Percentiles rank a stretch among this genome's conserved stretches.
Evolutionary conservation across 2,329 filamentous ascomycete species (phyloP).

Genomic region (Penicillium palitans): DNA sequence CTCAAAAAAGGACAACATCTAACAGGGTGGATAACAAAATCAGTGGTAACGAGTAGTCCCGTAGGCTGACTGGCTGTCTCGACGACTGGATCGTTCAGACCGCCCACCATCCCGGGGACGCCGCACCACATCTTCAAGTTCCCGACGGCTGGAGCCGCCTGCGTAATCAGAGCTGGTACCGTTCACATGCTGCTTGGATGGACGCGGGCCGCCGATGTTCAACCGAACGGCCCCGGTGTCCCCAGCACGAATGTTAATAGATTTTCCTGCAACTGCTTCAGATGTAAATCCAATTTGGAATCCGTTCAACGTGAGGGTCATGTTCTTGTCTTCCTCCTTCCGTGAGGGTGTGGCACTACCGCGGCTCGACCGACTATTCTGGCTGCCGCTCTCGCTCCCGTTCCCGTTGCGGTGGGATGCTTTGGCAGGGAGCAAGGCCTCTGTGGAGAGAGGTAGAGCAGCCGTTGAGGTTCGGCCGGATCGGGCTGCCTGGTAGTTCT

Average conservation of each 20-base stretch:
- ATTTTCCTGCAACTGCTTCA: conserved; percentile 39
- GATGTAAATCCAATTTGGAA: conserved; percentile 42
- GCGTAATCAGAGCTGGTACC: conserved; percentile 34
- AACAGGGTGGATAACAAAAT: conserved; percentile 1
- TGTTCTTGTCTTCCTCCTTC: conserved; percentile 39
- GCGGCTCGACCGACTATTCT: conserved; percentile 44
- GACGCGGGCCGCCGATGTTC: conserved; percentile 40
- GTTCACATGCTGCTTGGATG: conserved; percentile 38
- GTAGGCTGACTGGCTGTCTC: conserved; percentile 42
- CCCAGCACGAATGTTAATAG: conserved; percentile 41
- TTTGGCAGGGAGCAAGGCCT: conserved; percentile 38
- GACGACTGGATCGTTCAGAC: conserved; percentile 40
- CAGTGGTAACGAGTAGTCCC: conserved; percentile 23
- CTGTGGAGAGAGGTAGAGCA: conserved; percentile 35
- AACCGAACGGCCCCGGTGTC: conserved; percentile 41
- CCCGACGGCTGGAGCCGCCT: conserved; percentile 32
- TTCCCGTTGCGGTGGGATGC: conserved; percentile 29
- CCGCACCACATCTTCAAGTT: conserved; percentile 34
- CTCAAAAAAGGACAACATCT: not conserved
- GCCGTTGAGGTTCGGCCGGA: conserved; percentile 24
- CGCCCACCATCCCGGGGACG: conserved; percentile 37
- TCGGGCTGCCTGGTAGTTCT: conserved; percentile 43
- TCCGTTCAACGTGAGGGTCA: conserved; percentile 43
- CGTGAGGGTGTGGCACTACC: conserved; percentile 38
- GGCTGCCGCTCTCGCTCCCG: conserved; percentile 43